These are phyloP conservation scores for Ashbya aceris DNA, from an alignment of 1,139 yeast species.

Conservation along the genomic window DNA sequence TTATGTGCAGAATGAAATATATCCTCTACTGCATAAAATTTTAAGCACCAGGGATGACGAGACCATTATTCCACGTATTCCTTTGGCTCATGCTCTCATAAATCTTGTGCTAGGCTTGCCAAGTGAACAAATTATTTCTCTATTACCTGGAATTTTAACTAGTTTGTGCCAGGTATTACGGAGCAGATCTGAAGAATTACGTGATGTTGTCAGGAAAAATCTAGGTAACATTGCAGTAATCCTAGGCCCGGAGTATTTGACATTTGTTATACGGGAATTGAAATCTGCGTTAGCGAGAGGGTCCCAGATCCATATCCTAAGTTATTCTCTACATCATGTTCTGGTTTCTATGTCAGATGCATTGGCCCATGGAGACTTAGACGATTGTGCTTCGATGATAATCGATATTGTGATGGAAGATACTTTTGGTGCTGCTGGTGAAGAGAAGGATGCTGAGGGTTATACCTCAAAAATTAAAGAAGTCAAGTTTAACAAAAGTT, in stretches of 20 bases:
- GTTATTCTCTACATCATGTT: conserved; percentile 74
- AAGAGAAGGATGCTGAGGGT: conserved; percentile 92
- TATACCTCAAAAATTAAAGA: conserved; percentile 83
- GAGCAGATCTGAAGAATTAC: conserved; percentile 75
- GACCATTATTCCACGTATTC: conserved; percentile 67
- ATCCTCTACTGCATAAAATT: conserved; percentile 53
- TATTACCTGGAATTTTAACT: conserved; percentile 76
- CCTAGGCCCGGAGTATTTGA: conserved; percentile 67
- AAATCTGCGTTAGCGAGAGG: conserved; percentile 77
- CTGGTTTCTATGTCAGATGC: conserved; percentile 43
- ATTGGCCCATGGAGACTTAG: conserved; percentile 64
- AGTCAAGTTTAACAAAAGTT: conserved; percentile 81
- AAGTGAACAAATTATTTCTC: conserved; percentile 43
- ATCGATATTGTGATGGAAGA: conserved; percentile 84
- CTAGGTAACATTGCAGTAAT: conserved; percentile 54
- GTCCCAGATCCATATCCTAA: conserved; percentile 87
- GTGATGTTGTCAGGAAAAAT: conserved; percentile 79
- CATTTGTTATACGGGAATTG: conserved; percentile 68
- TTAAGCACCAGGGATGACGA: conserved; percentile 62
- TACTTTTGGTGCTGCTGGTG: conserved; percentile 84
- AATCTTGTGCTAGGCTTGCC: conserved; percentile 58
- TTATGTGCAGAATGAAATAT: conserved; percentile 48
- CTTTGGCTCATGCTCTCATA: conserved; percentile 76
- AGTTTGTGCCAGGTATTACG: conserved; percentile 81
- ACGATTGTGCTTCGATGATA: conserved; percentile 52